These are phyloP conservation scores for Paramecium bursaria DNA, from an alignment of 73 alveolate species.

Conservation along the genomic window DNA sequence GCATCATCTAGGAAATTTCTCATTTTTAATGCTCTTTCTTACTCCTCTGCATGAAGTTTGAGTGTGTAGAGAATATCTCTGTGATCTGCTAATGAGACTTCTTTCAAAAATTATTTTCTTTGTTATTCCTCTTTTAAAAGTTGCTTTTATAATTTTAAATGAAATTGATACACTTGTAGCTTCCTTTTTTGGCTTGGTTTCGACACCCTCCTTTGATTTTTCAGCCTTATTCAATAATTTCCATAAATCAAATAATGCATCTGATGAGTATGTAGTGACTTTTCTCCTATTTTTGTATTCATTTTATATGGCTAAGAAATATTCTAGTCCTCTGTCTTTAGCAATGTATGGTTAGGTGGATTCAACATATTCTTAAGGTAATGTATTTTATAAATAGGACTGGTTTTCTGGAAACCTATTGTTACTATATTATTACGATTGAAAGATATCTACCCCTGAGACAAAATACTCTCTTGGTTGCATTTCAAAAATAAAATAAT, in stretches of 20 bases:
- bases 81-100: slow-evolving; percentile 30
- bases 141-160: slow-evolving; percentile 23
- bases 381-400: too few species aligned
- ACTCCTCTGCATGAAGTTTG: background rate
- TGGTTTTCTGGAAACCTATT: too few species aligned
- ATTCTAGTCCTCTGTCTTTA: too few species aligned
- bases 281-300: slow-evolving; percentile 18
- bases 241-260: slow-evolving; percentile 70
- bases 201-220: slow-evolving; percentile 42
- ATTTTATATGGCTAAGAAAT: background rate
- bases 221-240: slow-evolving; percentile 55
- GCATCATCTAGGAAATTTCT: slow-evolving; percentile 54
- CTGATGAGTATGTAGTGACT: slow-evolving; percentile 41
- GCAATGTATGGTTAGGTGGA: too few species aligned
- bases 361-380: too few species aligned
- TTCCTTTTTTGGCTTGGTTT: background rate
- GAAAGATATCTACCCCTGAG: too few species aligned
- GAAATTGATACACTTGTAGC: background rate
- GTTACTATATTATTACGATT: too few species aligned
- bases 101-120: slow-evolving; percentile 27
- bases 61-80: slow-evolving; percentile 49
- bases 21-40: slow-evolving; percentile 25
- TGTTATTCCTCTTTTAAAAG: slow-evolving; percentile 18
- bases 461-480: too few species aligned
- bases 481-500: too few species aligned